Evolutionary conservation across 495 filamentous ascomycete species (phyloP).

Genomic region (Penicillium pulvis): DNA sequence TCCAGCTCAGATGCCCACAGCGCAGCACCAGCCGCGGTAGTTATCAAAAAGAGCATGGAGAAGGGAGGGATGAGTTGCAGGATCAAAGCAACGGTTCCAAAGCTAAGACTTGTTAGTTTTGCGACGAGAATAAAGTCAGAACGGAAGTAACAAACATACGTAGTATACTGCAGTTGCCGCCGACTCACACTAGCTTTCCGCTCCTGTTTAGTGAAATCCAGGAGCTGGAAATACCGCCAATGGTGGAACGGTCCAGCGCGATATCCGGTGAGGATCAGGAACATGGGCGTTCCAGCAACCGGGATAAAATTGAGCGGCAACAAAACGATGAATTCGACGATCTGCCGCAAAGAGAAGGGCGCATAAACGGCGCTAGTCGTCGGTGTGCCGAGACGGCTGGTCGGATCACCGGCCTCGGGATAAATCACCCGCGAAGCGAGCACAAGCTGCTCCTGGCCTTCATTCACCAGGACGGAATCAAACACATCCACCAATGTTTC

Average conservation of each 20-base stretch:
- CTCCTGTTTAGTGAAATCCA: slow-evolving; percentile 58
- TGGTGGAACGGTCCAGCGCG: slow-evolving; percentile 67
- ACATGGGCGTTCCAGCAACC: slow-evolving; percentile 62
- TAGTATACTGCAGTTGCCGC: slow-evolving; percentile 62
- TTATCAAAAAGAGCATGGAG: slow-evolving; percentile 69
- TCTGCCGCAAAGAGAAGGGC: slow-evolving; percentile 73
- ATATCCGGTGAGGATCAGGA: slow-evolving; percentile 63
- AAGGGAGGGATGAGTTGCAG: slow-evolving; percentile 64
- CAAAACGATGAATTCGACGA: slow-evolving; percentile 71
- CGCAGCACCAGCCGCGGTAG: slow-evolving; percentile 63
- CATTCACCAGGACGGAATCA: slow-evolving; percentile 61
- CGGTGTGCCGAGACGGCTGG: slow-evolving; percentile 60
- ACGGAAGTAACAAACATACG: slow-evolving; percentile 39
- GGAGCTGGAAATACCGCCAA: slow-evolving; percentile 65
- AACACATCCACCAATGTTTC: slow-evolving; percentile 70
- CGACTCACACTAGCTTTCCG: slow-evolving; percentile 54
- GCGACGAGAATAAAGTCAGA: too few relatives aligned
- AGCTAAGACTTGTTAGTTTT: slow-evolving; percentile 34
- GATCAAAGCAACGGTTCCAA: slow-evolving; percentile 61
- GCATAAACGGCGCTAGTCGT: slow-evolving; percentile 59
- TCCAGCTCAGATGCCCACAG: slow-evolving; percentile 65
- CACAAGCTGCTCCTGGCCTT: slow-evolving; percentile 61
- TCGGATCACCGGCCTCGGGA: slow-evolving; percentile 52
- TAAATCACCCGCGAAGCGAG: slow-evolving; percentile 55
- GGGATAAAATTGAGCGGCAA: slow-evolving; percentile 69